Base-by-base conservation (phyloP, 192 early-diverging fungal genomes). In the Irineochytrium annulatum region DNA sequence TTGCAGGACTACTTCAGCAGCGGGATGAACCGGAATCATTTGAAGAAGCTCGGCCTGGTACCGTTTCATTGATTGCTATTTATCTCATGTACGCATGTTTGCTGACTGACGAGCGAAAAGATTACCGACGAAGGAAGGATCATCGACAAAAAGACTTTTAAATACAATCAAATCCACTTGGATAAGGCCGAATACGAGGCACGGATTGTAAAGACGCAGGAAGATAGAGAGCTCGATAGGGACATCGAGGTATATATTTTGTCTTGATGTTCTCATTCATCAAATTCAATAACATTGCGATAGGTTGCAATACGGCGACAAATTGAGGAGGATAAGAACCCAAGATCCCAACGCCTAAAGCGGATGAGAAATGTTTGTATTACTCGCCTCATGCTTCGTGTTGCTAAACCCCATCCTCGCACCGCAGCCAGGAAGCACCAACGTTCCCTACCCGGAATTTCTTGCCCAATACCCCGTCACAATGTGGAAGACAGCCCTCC, bases 1-100 rank as follows among this genome's bases (percentile, higher is more conserved):
- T 51, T 83, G 22, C 57, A 53, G 19, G 81, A 83, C 51, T 80
- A 83, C 59, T 83, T 83, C 49, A 78, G 76, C 51, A 76, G 66
- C 51, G 73, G 75, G 24, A 60, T 69, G 22, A 78, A 65, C 1
- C 59, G 76, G 27, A 62, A 62, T 19, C 81, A 83, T 58, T 53
- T 83, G 14, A 19, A 51, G 11, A 61, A 54, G 32, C 62, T 83
- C 28, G 81, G 81, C 1, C 54, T 83, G 55, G 81, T 83, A 60
- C 3, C 61, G 34, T 44, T 43, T 5, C 19, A 29, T 2, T 24
- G 20, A 34, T 44, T 54, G 2, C 41, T 3, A 1, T 52, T 45
- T 24, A 31, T 24, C 16, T 11, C n/a, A n/a, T n/a, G n/a, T n/a
- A n/a, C n/a, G n/a, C n/a, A n/a, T n/a, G n/a, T n/a, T 22, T 24